Evolutionary conservation across 2,329 filamentous ascomycete species (phyloP).

Genomic region (Helminthosporium solani): DNA sequence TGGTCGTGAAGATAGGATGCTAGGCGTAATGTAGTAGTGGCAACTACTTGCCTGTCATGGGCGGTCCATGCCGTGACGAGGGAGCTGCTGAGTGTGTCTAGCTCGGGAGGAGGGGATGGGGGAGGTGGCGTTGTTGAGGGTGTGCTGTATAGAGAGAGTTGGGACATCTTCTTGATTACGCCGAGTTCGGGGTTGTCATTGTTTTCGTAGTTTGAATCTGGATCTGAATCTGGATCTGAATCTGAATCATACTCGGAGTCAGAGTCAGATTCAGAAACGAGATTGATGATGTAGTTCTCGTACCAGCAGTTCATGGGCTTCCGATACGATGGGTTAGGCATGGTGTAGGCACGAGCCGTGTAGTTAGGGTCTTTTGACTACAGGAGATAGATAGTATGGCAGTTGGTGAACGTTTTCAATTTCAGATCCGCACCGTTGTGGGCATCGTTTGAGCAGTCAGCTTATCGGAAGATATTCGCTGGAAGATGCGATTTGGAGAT

Average conservation of each 20-base stretch:
- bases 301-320: background rate
- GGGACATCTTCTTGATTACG: background rate
- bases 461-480: too few species aligned
- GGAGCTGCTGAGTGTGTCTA: background rate
- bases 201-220: background rate
- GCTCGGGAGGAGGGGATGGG: background rate
- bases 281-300: background rate
- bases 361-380: background rate
- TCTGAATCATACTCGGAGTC: background rate
- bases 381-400: too few species aligned
- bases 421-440: background rate
- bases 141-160: background rate
- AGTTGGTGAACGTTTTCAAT: too few species aligned
- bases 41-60: background rate
- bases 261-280: slow-evolving; percentile 1
- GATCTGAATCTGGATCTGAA: background rate
- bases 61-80: background rate
- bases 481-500: background rate
- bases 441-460: too few species aligned
- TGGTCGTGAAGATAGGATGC: background rate
- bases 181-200: background rate
- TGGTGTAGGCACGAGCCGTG: background rate
- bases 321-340: background rate
- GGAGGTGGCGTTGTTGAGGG: background rate
- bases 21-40: background rate